These are phyloP conservation scores for Cladophialophora carrionii DNA, from an alignment of 2,329 filamentous ascomycete genomes.

Conservation along the genomic window DNA sequence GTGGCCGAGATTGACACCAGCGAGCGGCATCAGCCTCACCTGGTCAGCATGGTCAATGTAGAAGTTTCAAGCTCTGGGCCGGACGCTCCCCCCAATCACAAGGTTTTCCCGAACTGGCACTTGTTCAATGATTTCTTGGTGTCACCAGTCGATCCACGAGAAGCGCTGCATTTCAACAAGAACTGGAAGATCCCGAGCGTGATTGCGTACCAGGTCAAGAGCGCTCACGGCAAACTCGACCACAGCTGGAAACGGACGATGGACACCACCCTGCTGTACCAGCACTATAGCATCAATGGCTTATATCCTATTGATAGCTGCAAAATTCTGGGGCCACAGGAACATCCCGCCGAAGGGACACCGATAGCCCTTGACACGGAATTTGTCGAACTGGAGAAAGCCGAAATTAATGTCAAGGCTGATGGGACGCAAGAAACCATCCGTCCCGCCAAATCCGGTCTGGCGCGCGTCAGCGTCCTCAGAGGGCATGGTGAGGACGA, in stretches of 20 bases:
- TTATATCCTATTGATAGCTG: conserved; percentile 41
- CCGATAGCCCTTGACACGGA: conserved; percentile 93
- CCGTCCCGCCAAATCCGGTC: conserved; percentile 82
- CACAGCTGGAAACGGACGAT: conserved; percentile 82
- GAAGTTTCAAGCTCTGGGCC: conserved; percentile 61
- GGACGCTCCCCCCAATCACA: conserved; percentile 62
- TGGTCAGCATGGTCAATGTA: conserved; percentile 90
- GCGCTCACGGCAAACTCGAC: conserved; percentile 79
- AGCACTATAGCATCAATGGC: conserved; percentile 64
- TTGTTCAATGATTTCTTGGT: conserved; percentile 98
- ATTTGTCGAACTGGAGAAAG: conserved; percentile 89
- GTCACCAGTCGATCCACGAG: conserved; percentile 73
- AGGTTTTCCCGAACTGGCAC: conserved; percentile 69
- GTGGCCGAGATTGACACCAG: conserved; percentile 87
- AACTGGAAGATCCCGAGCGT: conserved; percentile 93
- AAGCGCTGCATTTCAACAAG: conserved; percentile 86
- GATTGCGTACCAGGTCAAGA: conserved; percentile 80
- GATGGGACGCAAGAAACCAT: conserved; percentile 92
- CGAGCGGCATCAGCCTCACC: conserved; percentile 82
- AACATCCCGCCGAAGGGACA: conserved; percentile 70
- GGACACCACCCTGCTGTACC: conserved; percentile 82
- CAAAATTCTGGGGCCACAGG: conserved; percentile 53
- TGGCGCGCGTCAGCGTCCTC: conserved; percentile 90
- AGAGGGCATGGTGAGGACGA: conserved; percentile 76
- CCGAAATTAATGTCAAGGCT: conserved; percentile 94